Evolutionary conservation across 192 early-diverging fungal genomes (phyloP).

Genomic region (Umbelopsis sp.): DNA sequence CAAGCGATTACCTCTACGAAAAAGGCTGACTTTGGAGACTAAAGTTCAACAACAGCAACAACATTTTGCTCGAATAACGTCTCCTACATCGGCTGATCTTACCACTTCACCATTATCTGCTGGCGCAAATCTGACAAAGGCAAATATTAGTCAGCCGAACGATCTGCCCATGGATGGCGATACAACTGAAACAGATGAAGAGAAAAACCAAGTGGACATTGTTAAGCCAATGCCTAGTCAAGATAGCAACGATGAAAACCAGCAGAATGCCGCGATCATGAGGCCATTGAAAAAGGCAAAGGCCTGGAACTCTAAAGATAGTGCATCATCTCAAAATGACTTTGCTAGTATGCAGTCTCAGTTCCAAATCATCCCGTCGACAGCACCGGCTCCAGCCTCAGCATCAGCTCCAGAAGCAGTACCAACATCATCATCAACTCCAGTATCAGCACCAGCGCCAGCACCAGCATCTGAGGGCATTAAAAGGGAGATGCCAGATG

Average conservation of each 20-base stretch:
- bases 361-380: background rate
- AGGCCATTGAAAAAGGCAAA: constrained; percentile 6
- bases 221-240: background rate
- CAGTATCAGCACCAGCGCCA: background rate
- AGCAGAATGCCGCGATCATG: background rate
- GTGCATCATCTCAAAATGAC: background rate
- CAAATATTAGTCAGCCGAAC: too few relatives aligned
- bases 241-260: background rate
- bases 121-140: too few relatives aligned
- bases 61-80: too few relatives aligned
- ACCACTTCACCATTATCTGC: too few relatives aligned
- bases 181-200: constrained; percentile 30
- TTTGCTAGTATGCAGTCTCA: background rate
- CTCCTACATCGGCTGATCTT: too few relatives aligned
- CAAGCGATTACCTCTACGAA: background rate
- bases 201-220: background rate
- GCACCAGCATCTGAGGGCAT: background rate
- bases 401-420: background rate
- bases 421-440: too few relatives aligned
- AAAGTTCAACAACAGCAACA: constrained; percentile 7
- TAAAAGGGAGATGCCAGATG: background rate
- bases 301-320: background rate
- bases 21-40: background rate
- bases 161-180: constrained; percentile 8
- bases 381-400: background rate